Evolutionary conservation across 352 stramenopile genomes (phyloP), one percentile per base, ranked within the genome.

Genomic region (Globisporangium mamillatum): DNA sequence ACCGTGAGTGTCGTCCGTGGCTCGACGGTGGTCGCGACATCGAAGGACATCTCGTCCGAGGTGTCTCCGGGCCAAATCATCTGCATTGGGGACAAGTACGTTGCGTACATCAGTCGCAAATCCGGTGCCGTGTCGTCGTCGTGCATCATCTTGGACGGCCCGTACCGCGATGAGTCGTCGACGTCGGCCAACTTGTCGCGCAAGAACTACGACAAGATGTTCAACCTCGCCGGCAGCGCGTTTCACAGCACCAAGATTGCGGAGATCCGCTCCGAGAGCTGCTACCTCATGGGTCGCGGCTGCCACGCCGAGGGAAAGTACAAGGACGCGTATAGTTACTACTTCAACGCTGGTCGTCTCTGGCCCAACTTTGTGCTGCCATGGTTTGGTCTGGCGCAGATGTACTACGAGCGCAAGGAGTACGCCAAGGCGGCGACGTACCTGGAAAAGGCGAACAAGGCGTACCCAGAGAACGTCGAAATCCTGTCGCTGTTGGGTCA

Each of bases 241-340:
- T 96, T 95, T 73, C 89, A 96, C 75, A 93, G 82, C 65, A 96
- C 89, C 1, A 93, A 95, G 73, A 93, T 94, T 18, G 73, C 88
- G 8, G 84, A 94, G 64, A 98, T 99, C 34, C 94, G 97, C 60
- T 98, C 95, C 12, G 97, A 99, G 77, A 98, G 94, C 68, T 97
- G 97, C 60, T 99, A 98, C 74, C 88, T 98, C 38, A 95, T 98
- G 79, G 97, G 93, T 12, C 91, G 97, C 61, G 96, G 97, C n/a
- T 95, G 95, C 63, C 97, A 99, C 72, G 92, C 95, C 38, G 84
- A 86, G 64, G 90, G 90, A 61, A 97, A 98, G 68, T 97, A 98
- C 77, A 96, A 98, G 71, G 89, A 98, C 65, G 97, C 97, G 14
- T 97, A 97, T 73, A 97, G 94, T 72, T 97, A 98, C 74, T 99